A percentile compares a stretch with the other conserved stretches of the same genome.
Evolutionary conservation across 1,284 basidiomycete genomes (phyloP).

Genomic region (Vanrija sp.): DNA sequence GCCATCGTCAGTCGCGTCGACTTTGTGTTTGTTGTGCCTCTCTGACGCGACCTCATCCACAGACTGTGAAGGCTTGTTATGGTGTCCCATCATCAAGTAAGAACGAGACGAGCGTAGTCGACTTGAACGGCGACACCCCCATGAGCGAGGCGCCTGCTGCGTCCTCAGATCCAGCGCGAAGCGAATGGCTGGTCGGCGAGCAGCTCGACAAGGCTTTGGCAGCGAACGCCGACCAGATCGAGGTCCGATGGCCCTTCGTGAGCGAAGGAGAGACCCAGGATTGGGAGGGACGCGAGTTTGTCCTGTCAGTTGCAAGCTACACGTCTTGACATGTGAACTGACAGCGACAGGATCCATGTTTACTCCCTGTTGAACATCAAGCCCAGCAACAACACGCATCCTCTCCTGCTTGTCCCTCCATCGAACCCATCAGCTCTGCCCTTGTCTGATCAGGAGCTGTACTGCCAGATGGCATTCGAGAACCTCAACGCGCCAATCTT

Average conservation of each 20-base stretch:
- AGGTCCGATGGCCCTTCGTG: constrained; percentile 79
- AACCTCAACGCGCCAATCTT: constrained; percentile 89
- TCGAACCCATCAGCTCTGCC: constrained; percentile 55
- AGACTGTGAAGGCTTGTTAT: constrained; percentile 33
- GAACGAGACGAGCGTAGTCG: constrained; percentile 5
- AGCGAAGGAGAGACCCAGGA: constrained; percentile 62
- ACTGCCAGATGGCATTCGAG: constrained; percentile 90
- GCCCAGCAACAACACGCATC: constrained; percentile 67
- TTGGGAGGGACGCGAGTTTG: constrained; percentile 85
- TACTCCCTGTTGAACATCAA: constrained; percentile 72
- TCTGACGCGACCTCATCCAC: neutral
- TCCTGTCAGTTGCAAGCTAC: constrained; percentile 62
- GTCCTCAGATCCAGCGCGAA: constrained; percentile 40
- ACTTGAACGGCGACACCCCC: constrained; percentile 17
- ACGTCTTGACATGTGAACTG: constrained; percentile 8
- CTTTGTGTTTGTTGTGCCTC: neutral
- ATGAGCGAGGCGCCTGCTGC: constrained; percentile 1
- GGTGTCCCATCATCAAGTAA: constrained; percentile 22
- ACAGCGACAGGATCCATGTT: constrained; percentile 68
- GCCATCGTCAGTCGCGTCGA: constrained; percentile 22
- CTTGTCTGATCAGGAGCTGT: constrained; percentile 63
- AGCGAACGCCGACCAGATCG: constrained; percentile 60
- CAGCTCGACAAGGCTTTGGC: constrained; percentile 73
- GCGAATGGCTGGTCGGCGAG: constrained; percentile 79
- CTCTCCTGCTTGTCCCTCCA: constrained; percentile 50